phyloP scores from a whole-genome alignment of 805 yeast species.

The Ogataea saltuana region DNA sequence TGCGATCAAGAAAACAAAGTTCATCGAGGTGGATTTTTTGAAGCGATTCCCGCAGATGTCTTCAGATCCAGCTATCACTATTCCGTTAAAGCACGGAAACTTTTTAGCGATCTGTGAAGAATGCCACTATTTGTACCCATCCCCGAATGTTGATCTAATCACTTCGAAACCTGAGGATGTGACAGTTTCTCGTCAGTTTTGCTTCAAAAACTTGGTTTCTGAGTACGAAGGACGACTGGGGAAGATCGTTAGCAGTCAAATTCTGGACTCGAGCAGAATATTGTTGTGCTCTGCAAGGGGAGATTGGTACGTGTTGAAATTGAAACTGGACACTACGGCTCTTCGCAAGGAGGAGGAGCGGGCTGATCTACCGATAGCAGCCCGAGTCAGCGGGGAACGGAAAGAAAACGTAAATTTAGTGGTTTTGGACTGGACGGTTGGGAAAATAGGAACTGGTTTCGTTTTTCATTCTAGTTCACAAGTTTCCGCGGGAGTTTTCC shows the following conservation, averaged over 20 bases:
- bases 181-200: conserved; percentile 8
- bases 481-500: neutral
- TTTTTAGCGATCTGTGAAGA: conserved; percentile 22
- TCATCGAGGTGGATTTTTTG: conserved; percentile 2
- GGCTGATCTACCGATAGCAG: conserved; percentile 14
- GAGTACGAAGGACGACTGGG: conserved; percentile 15
- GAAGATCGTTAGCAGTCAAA: conserved; percentile 12
- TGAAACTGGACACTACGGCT: conserved; percentile 4
- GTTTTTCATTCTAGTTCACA: conserved; percentile 1
- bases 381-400: neutral
- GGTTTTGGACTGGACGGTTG: conserved; percentile 13
- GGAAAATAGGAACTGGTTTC: conserved; percentile 4
- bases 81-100: conserved; percentile 20
- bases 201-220: conserved; percentile 10
- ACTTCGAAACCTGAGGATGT: conserved; percentile 4
- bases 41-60: conserved; percentile 18
- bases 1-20: conserved; percentile 9
- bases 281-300: conserved; percentile 13
- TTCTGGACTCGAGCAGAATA: conserved; percentile 1
- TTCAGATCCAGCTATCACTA: conserved; percentile 16
- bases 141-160: conserved; percentile 12
- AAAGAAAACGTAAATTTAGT: conserved; percentile 7
- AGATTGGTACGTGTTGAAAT: conserved; percentile 7
- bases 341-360: conserved; percentile 7
- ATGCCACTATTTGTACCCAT: conserved; percentile 20